Conservation (phyloP, 2,329 filamentous ascomycete species). For the Penicillium sp. region DNA sequence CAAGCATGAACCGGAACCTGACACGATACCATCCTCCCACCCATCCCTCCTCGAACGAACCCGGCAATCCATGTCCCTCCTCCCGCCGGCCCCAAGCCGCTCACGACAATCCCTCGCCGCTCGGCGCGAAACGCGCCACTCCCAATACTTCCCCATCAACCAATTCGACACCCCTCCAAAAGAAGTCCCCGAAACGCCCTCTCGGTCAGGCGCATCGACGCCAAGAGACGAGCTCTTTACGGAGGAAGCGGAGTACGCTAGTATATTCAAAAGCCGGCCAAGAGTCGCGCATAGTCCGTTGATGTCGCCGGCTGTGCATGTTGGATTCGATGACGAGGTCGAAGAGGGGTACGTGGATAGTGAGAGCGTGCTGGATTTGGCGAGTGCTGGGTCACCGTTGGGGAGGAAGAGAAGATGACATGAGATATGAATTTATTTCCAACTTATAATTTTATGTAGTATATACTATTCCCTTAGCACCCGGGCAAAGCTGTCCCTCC, state of each 20-base stretch:
- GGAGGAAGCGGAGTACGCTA: constrained; percentile 70
- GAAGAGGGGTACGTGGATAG: constrained; percentile 12
- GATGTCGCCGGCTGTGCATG: constrained; percentile 36
- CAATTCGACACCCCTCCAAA: constrained; percentile 54
- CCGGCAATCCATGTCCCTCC: constrained; percentile 70
- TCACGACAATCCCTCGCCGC: constrained; percentile 20
- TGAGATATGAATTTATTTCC: neutral
- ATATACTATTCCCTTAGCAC: neutral
- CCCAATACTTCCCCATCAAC: constrained; percentile 47
- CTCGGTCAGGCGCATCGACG: constrained; percentile 39
- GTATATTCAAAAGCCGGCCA: constrained; percentile 80
- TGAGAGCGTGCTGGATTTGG: constrained; percentile 10
- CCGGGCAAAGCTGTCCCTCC: constrained; percentile 30
- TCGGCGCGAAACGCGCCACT: constrained; percentile 28
- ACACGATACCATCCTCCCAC: constrained; percentile 16
- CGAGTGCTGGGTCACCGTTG: constrained; percentile 11
- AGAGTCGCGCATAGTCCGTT: constrained; percentile 73
- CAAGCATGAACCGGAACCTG: neutral
- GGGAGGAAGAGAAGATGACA: constrained; percentile 12
- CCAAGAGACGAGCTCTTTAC: constrained; percentile 67
- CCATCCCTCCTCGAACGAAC: constrained; percentile 70
- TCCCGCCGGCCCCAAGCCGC: constrained; percentile 34
- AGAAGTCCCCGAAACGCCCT: constrained; percentile 16
- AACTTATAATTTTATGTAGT: neutral
- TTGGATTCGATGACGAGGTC: constrained; percentile 22